These are phyloP conservation scores for Acanthamoeba polyphaga DNA, from an alignment of 208 protist species.

Conservation along the genomic window DNA sequence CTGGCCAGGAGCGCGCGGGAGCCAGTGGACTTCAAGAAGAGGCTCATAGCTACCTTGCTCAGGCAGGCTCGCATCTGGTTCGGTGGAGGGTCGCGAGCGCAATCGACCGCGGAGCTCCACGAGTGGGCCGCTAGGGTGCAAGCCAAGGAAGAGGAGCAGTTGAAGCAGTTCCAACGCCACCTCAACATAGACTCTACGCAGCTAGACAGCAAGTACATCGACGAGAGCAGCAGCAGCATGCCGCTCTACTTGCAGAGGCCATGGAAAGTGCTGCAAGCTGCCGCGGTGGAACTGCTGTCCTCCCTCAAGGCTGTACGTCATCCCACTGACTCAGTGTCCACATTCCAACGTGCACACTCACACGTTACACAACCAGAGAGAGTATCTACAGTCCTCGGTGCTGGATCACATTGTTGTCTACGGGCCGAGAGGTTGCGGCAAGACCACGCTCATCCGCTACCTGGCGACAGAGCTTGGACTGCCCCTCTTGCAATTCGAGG, in stretches of 20 bases:
- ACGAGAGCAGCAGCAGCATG: not conserved
- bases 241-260: not conserved
- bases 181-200: not conserved
- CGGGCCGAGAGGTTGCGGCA: not conserved
- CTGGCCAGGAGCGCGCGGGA: not conserved
- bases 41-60: not conserved
- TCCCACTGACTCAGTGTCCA: too few relatives aligned
- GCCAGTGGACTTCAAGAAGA: not conserved
- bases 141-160: too few relatives aligned
- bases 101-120: too few relatives aligned
- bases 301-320: not conserved
- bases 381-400: too few relatives aligned
- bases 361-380: too few relatives aligned
- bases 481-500: not conserved
- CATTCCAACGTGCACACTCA: too few relatives aligned
- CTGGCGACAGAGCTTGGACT: not conserved
- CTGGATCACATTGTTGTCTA: not conserved
- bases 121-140: too few relatives aligned
- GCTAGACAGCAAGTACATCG: not conserved
- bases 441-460: constrained; percentile 1
- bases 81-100: too few relatives aligned
- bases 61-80: not conserved
- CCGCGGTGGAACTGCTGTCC: not conserved
- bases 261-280: not conserved
- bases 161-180: not conserved